Conservation (phyloP, 345 rosid species). For the Hibiscus mutabilis region DNA sequence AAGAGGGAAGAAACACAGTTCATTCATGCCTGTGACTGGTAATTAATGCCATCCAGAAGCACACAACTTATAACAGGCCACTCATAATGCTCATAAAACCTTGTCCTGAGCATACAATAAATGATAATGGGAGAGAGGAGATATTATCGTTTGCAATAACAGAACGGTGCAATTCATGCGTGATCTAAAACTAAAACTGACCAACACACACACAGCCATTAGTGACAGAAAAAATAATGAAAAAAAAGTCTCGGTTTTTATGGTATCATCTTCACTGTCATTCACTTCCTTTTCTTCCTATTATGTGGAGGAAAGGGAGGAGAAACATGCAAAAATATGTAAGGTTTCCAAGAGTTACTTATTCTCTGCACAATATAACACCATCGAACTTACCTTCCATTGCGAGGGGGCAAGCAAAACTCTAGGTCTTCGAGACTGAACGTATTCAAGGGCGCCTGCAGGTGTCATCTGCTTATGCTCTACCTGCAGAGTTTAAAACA, state of each 20-base stretch:
- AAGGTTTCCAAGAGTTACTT: neutral
- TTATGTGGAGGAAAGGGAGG: neutral
- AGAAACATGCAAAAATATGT: neutral
- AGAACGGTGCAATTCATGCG: neutral
- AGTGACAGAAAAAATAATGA: neutral
- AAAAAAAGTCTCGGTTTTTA: neutral
- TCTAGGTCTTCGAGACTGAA: slow-evolving; percentile 56
- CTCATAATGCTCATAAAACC: neutral
- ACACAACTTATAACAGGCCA: neutral
- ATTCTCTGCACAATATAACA: neutral
- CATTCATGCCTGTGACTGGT: neutral
- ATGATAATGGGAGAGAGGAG: neutral
- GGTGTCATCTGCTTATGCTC: slow-evolving; percentile 54
- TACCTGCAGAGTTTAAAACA: slow-evolving; percentile 29
- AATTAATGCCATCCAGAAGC: neutral
- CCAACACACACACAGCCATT: neutral
- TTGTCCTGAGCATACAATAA: too few species aligned
- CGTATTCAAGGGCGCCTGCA: slow-evolving; percentile 43
- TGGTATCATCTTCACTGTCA: neutral
- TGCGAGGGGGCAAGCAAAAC: slow-evolving; percentile 59
- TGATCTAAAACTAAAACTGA: neutral
- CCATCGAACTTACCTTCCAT: slow-evolving; percentile 41
- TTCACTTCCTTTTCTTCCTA: neutral
- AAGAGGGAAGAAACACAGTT: neutral
- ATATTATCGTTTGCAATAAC: neutral